These are phyloP conservation scores for Kodamaea derodonti DNA, from an alignment of 1,139 yeast species.

Conservation along the genomic window DNA sequence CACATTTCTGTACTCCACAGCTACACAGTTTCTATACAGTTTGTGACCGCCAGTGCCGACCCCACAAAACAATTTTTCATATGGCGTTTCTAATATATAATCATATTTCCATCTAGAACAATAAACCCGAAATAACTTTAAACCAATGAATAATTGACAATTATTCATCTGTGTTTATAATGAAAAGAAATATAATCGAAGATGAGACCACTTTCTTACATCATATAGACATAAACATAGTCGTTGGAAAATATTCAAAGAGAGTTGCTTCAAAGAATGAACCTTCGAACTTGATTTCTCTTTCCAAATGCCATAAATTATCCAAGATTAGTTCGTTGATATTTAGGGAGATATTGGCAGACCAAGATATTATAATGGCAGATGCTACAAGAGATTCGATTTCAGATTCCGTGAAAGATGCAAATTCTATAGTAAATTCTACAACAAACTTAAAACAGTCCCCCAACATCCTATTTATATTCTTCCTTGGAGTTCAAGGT, in stretches of 20 bases:
- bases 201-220: too few species aligned
- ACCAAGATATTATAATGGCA: neutral
- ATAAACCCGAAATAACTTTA: too few species aligned
- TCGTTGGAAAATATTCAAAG: neutral
- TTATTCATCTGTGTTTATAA: too few species aligned
- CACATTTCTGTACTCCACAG: neutral
- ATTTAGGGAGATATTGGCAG: neutral
- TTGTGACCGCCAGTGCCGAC: neutral
- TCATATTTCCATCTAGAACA: neutral
- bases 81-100: neutral
- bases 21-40: neutral
- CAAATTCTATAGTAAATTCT: too few species aligned
- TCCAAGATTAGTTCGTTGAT: neutral
- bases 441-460: too few species aligned
- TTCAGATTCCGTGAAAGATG: too few species aligned
- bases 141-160: too few species aligned
- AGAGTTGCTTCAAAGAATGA: neutral
- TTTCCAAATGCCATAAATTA: neutral
- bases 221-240: slow-evolving; percentile 4
- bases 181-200: too few species aligned
- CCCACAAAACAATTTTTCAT: neutral
- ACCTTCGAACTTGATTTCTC: neutral
- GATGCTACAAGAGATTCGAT: too few species aligned
- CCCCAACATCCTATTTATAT: too few species aligned
- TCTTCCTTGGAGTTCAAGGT: slow-evolving; percentile 20